Base-by-base conservation (phyloP, 176 grass and related monocot genomes). In the Microstegium vimineum region DNA sequence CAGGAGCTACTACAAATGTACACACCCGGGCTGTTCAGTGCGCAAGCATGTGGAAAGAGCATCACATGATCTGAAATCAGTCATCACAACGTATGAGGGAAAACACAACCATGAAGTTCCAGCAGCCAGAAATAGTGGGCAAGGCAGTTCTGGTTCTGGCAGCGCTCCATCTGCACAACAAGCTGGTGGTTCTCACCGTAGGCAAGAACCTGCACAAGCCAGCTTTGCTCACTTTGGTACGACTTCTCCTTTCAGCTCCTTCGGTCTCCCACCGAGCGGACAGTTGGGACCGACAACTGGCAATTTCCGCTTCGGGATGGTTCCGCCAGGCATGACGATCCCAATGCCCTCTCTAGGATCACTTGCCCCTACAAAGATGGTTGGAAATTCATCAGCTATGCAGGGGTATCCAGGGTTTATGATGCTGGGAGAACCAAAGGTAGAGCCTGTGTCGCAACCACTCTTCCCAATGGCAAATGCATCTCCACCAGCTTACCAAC, bases 1-100 rank as follows among this genome's bases (percentile, higher is more conserved):
- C 93, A 99, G 97, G 85, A 99, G 97, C 75, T 99, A 99, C 77
- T 99, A 99, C 87, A 99, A 99, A 87, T 99, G 97, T 57, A 99
- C 97, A 1, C 90, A 92, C 62, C 81, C 81, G 5, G 87, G 93
- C 10, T 99, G 97, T 83, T 89, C 89, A 3, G 97, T 99, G 33
- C 89, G 97, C 80, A 99, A 99, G 81, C 97, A 99, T 0, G 93
- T 99, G 10, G 97, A 99, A 64, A 94, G 97, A 78, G 97, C 97
- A 9, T 99, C 97, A 1, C 91, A 99, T 83, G 97, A 99, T 90
- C 91, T 99, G 84, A 99, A 99, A 76, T 99, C 93, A 0, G 97
- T 99, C 6, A 94, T 99, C 73, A 99, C 97, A 1, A 99, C 97
- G 0, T 99, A 99, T 4, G 97, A 99, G 77, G 97, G 97, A 4